phyloP scores from a whole-genome alignment of 179 eudicot species.

The Drosera spatulata region DNA sequence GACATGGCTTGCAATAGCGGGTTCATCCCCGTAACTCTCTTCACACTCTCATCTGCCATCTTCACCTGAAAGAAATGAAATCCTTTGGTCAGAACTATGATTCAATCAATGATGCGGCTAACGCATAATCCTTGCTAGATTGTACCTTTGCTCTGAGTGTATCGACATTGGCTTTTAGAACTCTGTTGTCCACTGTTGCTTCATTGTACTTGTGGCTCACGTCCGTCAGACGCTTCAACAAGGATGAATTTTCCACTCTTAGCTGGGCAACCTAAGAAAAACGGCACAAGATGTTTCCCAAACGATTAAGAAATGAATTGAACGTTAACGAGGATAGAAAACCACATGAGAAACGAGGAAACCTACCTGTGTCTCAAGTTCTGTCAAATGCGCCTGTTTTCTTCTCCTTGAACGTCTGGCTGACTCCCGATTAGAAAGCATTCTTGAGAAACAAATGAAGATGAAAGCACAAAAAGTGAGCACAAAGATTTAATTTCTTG shows the following conservation, averaged over 20 bases:
- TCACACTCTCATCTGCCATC: constrained; percentile 97
- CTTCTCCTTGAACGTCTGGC: constrained; percentile 95
- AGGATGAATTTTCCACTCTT: constrained; percentile 82
- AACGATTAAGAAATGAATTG: background rate
- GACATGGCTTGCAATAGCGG: constrained; percentile 80
- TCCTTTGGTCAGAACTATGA: background rate
- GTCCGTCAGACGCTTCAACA: constrained; percentile 75
- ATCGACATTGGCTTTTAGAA: constrained; percentile 93
- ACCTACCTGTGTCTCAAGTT: constrained; percentile 82
- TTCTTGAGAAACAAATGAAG: constrained; percentile 26
- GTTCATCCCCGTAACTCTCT: constrained; percentile 77
- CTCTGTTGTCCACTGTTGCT: constrained; percentile 97
- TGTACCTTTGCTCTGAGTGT: constrained; percentile 92
- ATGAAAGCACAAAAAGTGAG: background rate
- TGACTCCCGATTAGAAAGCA: constrained; percentile 95
- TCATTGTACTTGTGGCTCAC: constrained; percentile 85
- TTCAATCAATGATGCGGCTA: background rate
- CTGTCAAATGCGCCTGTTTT: constrained; percentile 92
- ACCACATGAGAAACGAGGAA: constrained; percentile 2
- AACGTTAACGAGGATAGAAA: background rate
- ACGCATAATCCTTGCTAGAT: background rate
- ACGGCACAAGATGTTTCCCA: no score
- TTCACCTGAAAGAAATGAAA: constrained; percentile 45
- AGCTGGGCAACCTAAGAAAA: constrained; percentile 68
- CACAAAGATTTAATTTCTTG: no score